A percentile compares a stretch with the other conserved stretches of the same genome.
Conservation (phyloP, 306 rosid species). For the Cucurbita argyrosperma region DNA sequence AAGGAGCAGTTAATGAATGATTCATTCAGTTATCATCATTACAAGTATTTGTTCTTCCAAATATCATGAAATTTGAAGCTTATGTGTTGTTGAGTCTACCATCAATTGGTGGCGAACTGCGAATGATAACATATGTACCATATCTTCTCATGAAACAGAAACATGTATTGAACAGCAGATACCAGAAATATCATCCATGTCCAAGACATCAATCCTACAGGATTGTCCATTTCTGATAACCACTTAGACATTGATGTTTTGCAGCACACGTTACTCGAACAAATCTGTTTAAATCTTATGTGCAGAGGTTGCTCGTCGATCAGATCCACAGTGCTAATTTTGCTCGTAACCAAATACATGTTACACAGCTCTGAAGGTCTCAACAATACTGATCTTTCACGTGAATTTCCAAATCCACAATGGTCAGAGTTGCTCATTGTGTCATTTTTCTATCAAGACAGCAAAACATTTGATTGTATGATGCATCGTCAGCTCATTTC, state of each 20-base stretch:
- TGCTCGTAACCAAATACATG: background rate
- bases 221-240: background rate
- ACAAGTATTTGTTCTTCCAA: background rate
- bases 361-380: background rate
- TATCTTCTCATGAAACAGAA: background rate
- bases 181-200: background rate
- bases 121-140: background rate
- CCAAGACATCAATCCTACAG: background rate
- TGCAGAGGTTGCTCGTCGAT: background rate
- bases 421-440: background rate
- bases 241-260: background rate
- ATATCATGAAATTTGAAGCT: background rate
- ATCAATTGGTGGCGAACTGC: background rate
- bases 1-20: background rate
- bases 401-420: background rate
- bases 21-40: background rate
- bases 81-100: background rate
- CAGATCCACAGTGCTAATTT: background rate
- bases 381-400: background rate
- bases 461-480: background rate
- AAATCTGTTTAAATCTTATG: background rate
- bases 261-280: background rate
- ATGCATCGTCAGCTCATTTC: slow-evolving; percentile 28
- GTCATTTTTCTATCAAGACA: background rate
- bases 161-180: background rate